A percentile compares a stretch with the other conserved stretches of the same genome.
Conservation (phyloP, 768 basidiomycete genomes). For the Auriscalpium orientale region DNA sequence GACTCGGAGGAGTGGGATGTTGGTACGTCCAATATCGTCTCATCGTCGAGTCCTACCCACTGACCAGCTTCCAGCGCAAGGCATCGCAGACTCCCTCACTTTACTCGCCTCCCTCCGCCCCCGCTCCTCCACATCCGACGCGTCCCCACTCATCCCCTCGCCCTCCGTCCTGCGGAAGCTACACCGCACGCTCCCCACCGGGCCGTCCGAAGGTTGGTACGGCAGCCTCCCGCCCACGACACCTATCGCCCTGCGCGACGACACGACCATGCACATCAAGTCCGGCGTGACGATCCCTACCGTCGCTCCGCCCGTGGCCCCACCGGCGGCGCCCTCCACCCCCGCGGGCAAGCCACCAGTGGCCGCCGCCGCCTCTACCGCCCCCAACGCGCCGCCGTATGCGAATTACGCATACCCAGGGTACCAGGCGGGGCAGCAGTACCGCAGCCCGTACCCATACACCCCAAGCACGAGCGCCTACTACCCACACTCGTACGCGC, state of each 20-base stretch:
- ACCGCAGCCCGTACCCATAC: constrained; percentile 34
- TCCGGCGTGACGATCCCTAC: constrained; percentile 17
- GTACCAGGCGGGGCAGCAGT: constrained; percentile 20
- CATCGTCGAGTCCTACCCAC: too few species aligned
- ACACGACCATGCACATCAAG: constrained; percentile 64
- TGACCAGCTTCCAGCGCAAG: constrained; percentile 42
- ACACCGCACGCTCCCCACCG: constrained; percentile 58
- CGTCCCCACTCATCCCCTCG: constrained; percentile 50
- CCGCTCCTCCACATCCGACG: constrained; percentile 36
- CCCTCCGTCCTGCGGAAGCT: constrained; percentile 60
- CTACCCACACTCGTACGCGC: constrained; percentile 23
- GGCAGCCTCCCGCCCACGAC: constrained; percentile 59
- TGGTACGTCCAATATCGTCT: constrained; percentile 38
- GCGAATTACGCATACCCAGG: constrained; percentile 19
- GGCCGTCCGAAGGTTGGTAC: constrained; percentile 60
- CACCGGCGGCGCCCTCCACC: constrained; percentile 24
- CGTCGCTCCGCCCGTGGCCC: constrained; percentile 4
- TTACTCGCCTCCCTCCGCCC: constrained; percentile 68
- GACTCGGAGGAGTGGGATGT: constrained; percentile 80
- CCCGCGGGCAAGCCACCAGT: constrained; percentile 23
- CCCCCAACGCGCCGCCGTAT: constrained; percentile 19
- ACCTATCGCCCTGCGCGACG: constrained; percentile 60
- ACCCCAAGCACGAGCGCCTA: constrained; percentile 27
- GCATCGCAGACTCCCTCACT: constrained; percentile 62
- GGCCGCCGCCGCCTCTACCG: constrained; percentile 22